Evolutionary conservation across 129 eudicot genomes (phyloP).

Genomic region (Saussurea involucrata): DNA sequence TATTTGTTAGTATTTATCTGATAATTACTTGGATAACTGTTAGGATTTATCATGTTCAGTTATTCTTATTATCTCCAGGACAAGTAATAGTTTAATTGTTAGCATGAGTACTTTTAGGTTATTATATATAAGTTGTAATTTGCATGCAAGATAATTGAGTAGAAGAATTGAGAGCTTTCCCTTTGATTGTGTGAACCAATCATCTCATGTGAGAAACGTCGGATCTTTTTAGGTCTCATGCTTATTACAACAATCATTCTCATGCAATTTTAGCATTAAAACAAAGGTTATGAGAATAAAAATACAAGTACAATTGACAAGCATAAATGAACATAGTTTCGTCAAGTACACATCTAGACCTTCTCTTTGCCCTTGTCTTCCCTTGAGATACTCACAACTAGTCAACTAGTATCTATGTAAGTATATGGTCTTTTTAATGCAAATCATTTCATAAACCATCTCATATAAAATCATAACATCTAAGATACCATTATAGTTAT

Average conservation of each 20-base stretch:
- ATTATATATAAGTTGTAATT: background rate
- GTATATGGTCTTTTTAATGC: background rate
- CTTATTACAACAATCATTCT: background rate
- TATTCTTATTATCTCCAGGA: background rate
- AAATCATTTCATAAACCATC: background rate
- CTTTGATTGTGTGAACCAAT: background rate
- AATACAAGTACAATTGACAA: background rate
- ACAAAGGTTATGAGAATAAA: background rate
- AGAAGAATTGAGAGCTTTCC: background rate
- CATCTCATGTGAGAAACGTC: background rate
- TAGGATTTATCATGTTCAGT: background rate
- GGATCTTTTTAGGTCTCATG: background rate
- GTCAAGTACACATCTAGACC: background rate
- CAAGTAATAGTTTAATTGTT: background rate
- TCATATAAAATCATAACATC: background rate
- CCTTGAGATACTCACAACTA: background rate
- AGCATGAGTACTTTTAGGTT: background rate
- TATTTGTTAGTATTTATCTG: background rate
- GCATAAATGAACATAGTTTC: background rate
- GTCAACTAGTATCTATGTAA: background rate
- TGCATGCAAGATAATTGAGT: background rate
- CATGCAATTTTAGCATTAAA: background rate
- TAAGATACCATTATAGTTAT: background rate
- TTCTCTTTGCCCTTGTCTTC: background rate
- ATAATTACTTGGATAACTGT: background rate